Percentiles rank a stretch among this genome's conserved stretches.
Evolutionary conservation across 2,329 filamentous ascomycete genomes (phyloP).

Genomic region (Aspergillus bombycis): DNA sequence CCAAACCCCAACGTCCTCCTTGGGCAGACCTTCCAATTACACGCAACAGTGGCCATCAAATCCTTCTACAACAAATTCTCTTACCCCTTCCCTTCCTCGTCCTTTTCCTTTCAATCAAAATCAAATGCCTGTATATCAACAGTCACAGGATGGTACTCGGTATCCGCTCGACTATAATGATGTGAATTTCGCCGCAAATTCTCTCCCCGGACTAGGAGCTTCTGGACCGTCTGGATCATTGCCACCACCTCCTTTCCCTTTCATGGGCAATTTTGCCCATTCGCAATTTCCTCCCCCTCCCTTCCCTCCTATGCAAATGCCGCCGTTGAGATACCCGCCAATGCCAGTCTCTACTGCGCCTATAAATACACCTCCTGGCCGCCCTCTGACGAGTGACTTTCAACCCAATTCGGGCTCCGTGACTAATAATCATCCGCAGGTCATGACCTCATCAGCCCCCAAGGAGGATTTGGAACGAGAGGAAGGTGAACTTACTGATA

Average conservation of each 20-base stretch:
- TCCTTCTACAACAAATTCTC: slow-evolving; percentile 25
- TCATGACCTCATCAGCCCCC: slow-evolving; percentile 27
- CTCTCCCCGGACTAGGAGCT: slow-evolving; percentile 34
- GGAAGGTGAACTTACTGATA: slow-evolving; percentile 78
- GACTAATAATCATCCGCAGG: slow-evolving; percentile 17
- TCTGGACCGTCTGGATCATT: slow-evolving; percentile 25
- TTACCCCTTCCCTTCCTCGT: slow-evolving; percentile 30
- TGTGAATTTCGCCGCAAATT: slow-evolving; percentile 30
- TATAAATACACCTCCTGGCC: slow-evolving; percentile 13
- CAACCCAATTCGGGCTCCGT: slow-evolving; percentile 10
- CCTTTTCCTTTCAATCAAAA: slow-evolving; percentile 30
- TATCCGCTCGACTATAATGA: slow-evolving; percentile 28
- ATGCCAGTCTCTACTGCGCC: slow-evolving; percentile 23
- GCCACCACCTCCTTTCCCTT: slow-evolving; percentile 35
- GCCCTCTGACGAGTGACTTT: slow-evolving; percentile 12
- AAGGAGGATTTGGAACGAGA: slow-evolving; percentile 57
- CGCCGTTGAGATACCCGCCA: slow-evolving; percentile 25
- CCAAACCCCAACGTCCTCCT: slow-evolving; percentile 50
- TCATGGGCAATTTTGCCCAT: slow-evolving; percentile 37
- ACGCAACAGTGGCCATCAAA: slow-evolving; percentile 42
- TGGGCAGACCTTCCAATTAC: slow-evolving; percentile 41
- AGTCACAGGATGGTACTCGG: slow-evolving; percentile 18
- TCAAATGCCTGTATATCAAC: slow-evolving; percentile 27
- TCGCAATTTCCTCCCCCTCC: slow-evolving; percentile 33
- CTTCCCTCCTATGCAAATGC: slow-evolving; percentile 38